Evolutionary conservation across 129 eudicot genomes (phyloP).

Genomic region (Solidago caesia): DNA sequence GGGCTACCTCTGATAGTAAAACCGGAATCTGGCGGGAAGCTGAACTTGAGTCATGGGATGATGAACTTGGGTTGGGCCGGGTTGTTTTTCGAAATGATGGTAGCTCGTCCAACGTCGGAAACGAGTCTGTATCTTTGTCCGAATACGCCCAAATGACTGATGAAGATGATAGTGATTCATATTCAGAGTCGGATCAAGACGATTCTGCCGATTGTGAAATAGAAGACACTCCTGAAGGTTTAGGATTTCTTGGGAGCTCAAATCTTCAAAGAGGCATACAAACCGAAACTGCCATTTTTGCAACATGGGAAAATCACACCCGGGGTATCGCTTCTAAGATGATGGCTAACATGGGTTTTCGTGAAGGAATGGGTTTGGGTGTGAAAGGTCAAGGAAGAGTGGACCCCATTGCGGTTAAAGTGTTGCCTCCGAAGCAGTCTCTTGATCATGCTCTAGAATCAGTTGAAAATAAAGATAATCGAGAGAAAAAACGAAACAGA

Average conservation of each 20-base stretch:
- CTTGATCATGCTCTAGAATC: conserved; percentile 63
- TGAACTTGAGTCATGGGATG: conserved; percentile 92
- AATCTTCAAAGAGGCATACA: conserved; percentile 76
- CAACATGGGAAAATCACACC: conserved; percentile 97
- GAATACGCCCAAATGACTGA: conserved; percentile 60
- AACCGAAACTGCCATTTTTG: conserved; percentile 82
- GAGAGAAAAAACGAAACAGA: conserved; percentile 61
- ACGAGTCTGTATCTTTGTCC: conserved; percentile 56
- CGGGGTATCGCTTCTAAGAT: conserved; percentile 92
- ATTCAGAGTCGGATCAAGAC: conserved; percentile 55
- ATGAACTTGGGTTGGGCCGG: conserved; percentile 43
- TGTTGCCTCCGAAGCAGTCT: conserved; percentile 76
- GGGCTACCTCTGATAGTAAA: conserved; percentile 64
- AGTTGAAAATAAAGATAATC: conserved; percentile 25
- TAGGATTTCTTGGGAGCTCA: conserved; percentile 68
- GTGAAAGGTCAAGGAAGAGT: conserved; percentile 79
- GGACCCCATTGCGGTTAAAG: conserved; percentile 72
- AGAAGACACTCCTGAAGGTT: conserved; percentile 56
- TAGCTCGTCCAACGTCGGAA: conserved; percentile 50
- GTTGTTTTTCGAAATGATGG: conserved; percentile 83
- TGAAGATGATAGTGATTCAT: conserved; percentile 43
- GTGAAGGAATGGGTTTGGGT: conserved; percentile 97
- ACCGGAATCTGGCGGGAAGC: conserved; percentile 85
- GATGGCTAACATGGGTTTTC: conserved; percentile 98
- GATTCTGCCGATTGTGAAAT: conserved; percentile 60